Evolutionary conservation across 768 basidiomycete genomes (phyloP).

Genomic region (Suillus variegatus): DNA sequence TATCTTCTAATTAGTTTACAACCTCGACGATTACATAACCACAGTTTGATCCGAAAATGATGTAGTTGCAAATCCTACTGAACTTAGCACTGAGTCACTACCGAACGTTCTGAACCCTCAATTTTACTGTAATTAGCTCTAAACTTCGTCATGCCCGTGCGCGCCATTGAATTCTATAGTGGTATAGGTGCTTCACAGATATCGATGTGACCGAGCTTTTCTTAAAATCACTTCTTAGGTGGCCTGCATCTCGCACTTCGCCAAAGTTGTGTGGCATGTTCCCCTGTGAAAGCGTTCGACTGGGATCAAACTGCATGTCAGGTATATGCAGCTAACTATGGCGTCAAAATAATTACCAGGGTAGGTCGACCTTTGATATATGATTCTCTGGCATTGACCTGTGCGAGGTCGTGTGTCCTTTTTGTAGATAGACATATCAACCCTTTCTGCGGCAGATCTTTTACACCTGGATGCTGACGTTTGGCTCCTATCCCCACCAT

Average conservation of each 20-base stretch:
- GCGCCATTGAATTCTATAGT: conserved; percentile 68
- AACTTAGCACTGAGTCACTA: too few species aligned
- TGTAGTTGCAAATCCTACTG: background rate
- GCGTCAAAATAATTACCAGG: conserved; percentile 47
- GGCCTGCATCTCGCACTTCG: conserved; percentile 71
- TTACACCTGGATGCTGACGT: conserved; percentile 52
- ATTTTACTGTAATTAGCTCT: too few species aligned
- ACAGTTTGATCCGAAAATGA: background rate
- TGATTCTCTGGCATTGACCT: background rate
- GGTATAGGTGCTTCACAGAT: conserved; percentile 65
- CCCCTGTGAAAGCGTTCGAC: conserved; percentile 71
- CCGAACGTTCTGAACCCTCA: too few species aligned
- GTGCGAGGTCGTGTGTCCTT: background rate
- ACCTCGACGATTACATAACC: conserved; percentile 11
- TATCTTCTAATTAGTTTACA: conserved; percentile 4
- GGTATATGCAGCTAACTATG: conserved; percentile 68
- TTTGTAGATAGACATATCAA: conserved; percentile 59
- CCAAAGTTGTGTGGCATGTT: conserved; percentile 47
- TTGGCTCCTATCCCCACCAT: conserved; percentile 82
- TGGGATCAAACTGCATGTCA: conserved; percentile 78
- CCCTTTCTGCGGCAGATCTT: conserved; percentile 50
- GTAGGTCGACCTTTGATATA: conserved; percentile 32
- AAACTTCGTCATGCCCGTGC: conserved; percentile 8
- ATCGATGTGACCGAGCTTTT: background rate
- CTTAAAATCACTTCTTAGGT: conserved; percentile 40